A percentile compares a stretch with the other conserved stretches of the same genome.
Evolutionary conservation across 2,329 filamentous ascomycete genomes (phyloP).

Genomic region (Orbilia blumenaviensis): DNA sequence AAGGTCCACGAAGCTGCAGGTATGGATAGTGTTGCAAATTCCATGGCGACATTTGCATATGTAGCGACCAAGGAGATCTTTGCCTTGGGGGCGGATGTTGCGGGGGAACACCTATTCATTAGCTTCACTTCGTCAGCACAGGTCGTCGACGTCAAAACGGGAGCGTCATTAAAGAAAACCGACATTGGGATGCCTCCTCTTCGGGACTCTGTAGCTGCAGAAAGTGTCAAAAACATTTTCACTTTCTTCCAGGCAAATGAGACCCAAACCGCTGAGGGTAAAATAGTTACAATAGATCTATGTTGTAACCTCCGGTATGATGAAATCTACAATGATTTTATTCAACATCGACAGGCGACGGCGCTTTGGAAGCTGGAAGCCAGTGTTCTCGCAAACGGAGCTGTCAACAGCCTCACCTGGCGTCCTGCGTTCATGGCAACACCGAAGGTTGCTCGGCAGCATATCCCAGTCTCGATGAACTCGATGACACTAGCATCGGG

Average conservation of each 20-base stretch:
- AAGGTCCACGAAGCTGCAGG: constrained; percentile 23
- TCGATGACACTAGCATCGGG: constrained; percentile 27
- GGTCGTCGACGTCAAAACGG: constrained; percentile 42
- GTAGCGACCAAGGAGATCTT: constrained; percentile 26
- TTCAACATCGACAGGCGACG: constrained; percentile 45
- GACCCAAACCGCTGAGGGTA: neutral
- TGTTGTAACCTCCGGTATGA: constrained; percentile 47
- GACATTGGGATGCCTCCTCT: constrained; percentile 46
- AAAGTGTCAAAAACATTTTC: constrained; percentile 22
- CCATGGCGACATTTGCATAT: constrained; percentile 35
- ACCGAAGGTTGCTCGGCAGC: constrained; percentile 32
- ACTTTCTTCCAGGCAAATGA: constrained; percentile 39
- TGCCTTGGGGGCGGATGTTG: constrained; percentile 39
- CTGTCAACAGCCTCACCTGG: constrained; percentile 23
- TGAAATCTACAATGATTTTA: constrained; percentile 40
- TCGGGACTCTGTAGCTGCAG: constrained; percentile 17
- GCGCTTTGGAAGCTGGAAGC: constrained; percentile 45
- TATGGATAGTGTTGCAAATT: constrained; percentile 10
- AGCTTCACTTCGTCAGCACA: constrained; percentile 37
- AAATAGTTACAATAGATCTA: constrained; percentile 28
- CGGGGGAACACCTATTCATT: constrained; percentile 35
- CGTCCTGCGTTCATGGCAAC: constrained; percentile 48
- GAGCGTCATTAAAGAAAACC: constrained; percentile 36
- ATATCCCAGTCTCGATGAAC: constrained; percentile 27
- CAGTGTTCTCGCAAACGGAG: constrained; percentile 11